Evolutionary conservation across 768 basidiomycete species (phyloP).

Genomic region (Crassisporium funariophilum): DNA sequence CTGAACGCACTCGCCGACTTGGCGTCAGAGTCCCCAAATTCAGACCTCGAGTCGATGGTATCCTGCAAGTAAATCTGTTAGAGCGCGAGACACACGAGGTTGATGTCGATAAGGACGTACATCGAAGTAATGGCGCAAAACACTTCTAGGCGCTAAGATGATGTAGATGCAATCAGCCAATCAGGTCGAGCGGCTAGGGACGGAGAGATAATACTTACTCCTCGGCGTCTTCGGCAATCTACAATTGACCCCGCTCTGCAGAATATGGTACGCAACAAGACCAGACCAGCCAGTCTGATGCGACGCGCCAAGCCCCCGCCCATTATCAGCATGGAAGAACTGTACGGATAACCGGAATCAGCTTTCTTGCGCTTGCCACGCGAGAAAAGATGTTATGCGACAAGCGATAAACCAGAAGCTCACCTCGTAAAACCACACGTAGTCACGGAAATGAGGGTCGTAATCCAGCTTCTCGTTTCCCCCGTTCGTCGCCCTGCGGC

Average conservation of each 20-base stretch:
- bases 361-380: background rate
- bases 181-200: background rate
- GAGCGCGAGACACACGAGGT: conserved; percentile 2
- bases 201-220: conserved; percentile 54
- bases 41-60: conserved; percentile 71
- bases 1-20: conserved; percentile 67
- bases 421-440: conserved; percentile 95
- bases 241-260: conserved; percentile 88
- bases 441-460: conserved; percentile 96
- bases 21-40: conserved; percentile 73
- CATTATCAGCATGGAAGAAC: conserved; percentile 96
- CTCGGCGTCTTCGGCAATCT: conserved; percentile 92
- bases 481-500: conserved; percentile 89
- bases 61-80: conserved; percentile 47
- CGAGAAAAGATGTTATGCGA: background rate
- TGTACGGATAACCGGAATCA: conserved; percentile 27
- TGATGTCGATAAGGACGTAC: conserved; percentile 45
- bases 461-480: conserved; percentile 83
- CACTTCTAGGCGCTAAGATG: conserved; percentile 74
- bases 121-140: conserved; percentile 93
- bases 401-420: conserved; percentile 12
- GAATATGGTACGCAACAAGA: conserved; percentile 86
- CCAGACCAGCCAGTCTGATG: conserved; percentile 99
- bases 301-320: conserved; percentile 92
- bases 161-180: conserved; percentile 5